phyloP scores from a whole-genome alignment of 1,139 yeast species.

The Kodamaea fungicola region DNA sequence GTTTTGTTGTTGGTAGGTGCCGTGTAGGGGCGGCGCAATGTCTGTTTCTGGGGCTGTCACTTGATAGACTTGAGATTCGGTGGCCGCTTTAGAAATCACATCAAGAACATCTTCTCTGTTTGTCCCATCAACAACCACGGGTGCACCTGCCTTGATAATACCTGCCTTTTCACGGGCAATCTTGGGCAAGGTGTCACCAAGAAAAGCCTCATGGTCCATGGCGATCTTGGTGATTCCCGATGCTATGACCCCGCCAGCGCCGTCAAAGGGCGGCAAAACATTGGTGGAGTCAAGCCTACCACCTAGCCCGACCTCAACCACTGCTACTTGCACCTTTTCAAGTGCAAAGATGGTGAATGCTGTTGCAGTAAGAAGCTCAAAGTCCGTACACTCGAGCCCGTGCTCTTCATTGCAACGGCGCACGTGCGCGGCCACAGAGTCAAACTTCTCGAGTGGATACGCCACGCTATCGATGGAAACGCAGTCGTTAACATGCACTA shows the following conservation, averaged over 20 bases:
- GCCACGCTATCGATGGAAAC: slow-evolving; percentile 62
- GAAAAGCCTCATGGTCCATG: slow-evolving; percentile 72
- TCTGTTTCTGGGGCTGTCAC: slow-evolving; percentile 14
- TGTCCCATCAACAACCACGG: slow-evolving; percentile 71
- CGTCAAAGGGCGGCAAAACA: slow-evolving; percentile 32
- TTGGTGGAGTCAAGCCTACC: slow-evolving; percentile 89
- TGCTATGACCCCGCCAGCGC: slow-evolving; percentile 44
- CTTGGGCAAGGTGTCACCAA: slow-evolving; percentile 60
- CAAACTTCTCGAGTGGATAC: slow-evolving; percentile 47
- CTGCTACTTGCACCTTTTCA: slow-evolving; percentile 62
- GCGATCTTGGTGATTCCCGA: slow-evolving; percentile 84
- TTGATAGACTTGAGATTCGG: slow-evolving; percentile 15
- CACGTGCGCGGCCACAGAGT: slow-evolving; percentile 40
- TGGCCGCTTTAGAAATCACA: slow-evolving; percentile 30
- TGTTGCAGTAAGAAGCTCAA: slow-evolving; percentile 78
- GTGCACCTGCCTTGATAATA: slow-evolving; percentile 58
- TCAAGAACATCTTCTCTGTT: slow-evolving; percentile 52
- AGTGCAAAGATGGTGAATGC: slow-evolving; percentile 73
- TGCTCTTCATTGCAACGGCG: slow-evolving; percentile 28
- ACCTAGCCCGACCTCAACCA: slow-evolving; percentile 88
- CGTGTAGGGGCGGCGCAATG: slow-evolving; percentile 54
- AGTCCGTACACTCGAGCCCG: slow-evolving; percentile 72
- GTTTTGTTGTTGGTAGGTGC: slow-evolving; percentile 70
- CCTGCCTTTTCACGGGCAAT: slow-evolving; percentile 86
- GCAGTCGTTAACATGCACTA: slow-evolving; percentile 69